Evolutionary conservation across 2,329 filamentous ascomycete species (phyloP).

Genomic region (Epichloe typhina): DNA sequence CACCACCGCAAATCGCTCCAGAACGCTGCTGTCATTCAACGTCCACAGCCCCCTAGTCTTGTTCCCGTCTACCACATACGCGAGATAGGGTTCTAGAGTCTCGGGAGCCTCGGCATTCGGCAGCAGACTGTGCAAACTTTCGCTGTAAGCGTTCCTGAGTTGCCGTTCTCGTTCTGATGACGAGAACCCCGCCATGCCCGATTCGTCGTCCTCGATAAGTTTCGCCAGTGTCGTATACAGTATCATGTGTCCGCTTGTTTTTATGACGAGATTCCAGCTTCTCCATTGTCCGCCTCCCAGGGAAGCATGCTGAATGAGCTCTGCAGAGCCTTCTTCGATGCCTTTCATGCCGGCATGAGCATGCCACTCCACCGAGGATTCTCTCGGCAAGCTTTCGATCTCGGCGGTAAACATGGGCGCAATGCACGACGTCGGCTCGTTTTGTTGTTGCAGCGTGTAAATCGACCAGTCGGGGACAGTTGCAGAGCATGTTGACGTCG

Average conservation of each 20-base stretch:
- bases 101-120: neutral
- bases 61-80: constrained; percentile 18
- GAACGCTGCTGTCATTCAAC: neutral
- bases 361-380: constrained; percentile 73
- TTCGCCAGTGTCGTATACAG: constrained; percentile 19
- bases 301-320: constrained; percentile 11
- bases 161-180: neutral
- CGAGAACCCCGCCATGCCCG: neutral
- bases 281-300: constrained; percentile 13
- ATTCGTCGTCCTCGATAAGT: neutral
- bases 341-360: constrained; percentile 45
- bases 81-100: constrained; percentile 16
- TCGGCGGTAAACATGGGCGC: constrained; percentile 65
- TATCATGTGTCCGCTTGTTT: constrained; percentile 9
- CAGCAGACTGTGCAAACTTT: constrained; percentile 1
- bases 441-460: constrained; percentile 24
- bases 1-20: constrained; percentile 13
- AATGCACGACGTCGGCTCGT: constrained; percentile 21
- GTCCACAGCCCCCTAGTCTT: constrained; percentile 9
- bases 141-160: neutral
- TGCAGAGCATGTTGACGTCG: constrained; percentile 12
- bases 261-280: constrained; percentile 17
- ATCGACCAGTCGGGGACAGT: constrained; percentile 38
- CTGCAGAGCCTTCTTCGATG: constrained; percentile 16
- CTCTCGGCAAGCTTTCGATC: constrained; percentile 63